These are phyloP conservation scores for Albugo candida DNA, from an alignment of 352 stramenopile species.

Conservation along the genomic window DNA sequence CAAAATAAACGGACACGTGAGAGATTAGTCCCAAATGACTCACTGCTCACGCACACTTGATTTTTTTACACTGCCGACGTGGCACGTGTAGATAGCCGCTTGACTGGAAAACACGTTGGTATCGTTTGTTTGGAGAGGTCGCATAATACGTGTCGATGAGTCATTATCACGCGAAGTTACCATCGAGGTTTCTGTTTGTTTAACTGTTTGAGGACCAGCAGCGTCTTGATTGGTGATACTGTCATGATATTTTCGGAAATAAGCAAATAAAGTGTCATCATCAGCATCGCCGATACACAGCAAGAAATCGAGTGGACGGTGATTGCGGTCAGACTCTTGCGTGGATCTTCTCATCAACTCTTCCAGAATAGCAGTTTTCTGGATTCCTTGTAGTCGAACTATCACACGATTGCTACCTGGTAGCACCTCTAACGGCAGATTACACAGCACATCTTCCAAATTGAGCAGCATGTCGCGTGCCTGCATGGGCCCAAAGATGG, in stretches of 20 bases:
- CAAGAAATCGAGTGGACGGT: no score
- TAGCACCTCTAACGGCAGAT: constrained; percentile 58
- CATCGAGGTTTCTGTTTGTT: no score
- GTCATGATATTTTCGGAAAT: no score
- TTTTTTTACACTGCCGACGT: constrained; percentile 41
- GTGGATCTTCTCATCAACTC: constrained; percentile 15
- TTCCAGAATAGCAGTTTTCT: constrained; percentile 41
- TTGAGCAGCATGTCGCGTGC: constrained; percentile 77
- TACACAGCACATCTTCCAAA: constrained; percentile 69
- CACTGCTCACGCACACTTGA: constrained; percentile 21
- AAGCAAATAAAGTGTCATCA: no score
- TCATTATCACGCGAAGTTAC: no score
- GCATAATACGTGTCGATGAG: no score
- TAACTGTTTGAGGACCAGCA: no score
- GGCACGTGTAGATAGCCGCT: constrained; percentile 46
- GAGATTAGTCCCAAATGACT: not conserved
- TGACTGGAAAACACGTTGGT: constrained; percentile 1
- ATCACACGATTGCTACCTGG: constrained; percentile 64
- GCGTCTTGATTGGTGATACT: no score
- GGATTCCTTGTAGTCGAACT: constrained; percentile 40
- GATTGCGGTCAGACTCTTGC: not conserved
- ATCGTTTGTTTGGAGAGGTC: no score
- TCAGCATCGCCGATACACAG: no score
- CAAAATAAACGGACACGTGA: not conserved
- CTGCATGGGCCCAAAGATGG: constrained; percentile 63